Base-by-base conservation (phyloP, 805 yeast species). In the Myxozyma mucilagina region DNA sequence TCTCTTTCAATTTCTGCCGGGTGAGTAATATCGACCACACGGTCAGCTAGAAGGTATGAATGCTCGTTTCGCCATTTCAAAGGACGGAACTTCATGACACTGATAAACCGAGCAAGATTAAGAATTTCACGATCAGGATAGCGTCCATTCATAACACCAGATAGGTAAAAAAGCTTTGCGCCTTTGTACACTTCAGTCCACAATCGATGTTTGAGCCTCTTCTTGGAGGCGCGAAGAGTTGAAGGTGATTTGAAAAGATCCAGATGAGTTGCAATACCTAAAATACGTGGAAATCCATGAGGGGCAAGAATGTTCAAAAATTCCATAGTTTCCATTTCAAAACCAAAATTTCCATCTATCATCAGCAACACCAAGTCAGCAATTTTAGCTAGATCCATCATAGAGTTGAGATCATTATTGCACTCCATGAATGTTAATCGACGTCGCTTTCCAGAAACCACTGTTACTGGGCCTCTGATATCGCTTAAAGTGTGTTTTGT, bases 261-360 rank as follows among this genome's bases (percentile, higher is more conserved):
- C 70, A 96, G 80, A 78, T 94, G 99, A 0, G 99, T 94, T 6
- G 97, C 88, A 9, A 94, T 89, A 67, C 98, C 99, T 48, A 94
- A 79, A 18, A 94, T 96, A 69, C 97, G 84, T 45, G 99, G 99
- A 92, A 94, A 94, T 75, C 99, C 99, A 74, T 94, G 99, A 72
- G 93, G 97, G 69, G 94, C 97, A 2, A 97, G 96, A 67, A 94
- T 83, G 71, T 94, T 96, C 65, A 94, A 80, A 71, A 94, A 94
- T 76, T 94, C 99, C 98, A 94, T 96, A 8, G 99, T 94, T 76
- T 94, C 99, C 99, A 94, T 94, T 78, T 94, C 99, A 61, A 94
- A 85, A 7, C 99, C 99, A 73, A 90, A 94, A 74, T 94, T 94
- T 61, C 99, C 98, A 78, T 94, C 99, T 61, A 94, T 85, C 81